These are phyloP conservation scores for Combretum micranthum DNA, from an alignment of 345 rosid species.

Conservation along the genomic window DNA sequence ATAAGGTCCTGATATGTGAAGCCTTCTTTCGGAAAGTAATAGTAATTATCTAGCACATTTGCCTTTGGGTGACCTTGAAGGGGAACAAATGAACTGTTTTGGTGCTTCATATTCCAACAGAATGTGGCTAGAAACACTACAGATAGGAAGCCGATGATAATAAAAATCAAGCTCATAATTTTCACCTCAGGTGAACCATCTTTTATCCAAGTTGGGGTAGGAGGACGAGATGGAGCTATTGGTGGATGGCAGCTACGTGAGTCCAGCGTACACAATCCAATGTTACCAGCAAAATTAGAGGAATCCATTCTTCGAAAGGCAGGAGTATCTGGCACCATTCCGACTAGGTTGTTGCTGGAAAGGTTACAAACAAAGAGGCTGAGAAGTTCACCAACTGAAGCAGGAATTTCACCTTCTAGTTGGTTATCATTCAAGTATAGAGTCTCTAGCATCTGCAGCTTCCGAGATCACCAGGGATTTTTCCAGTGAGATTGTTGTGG, in stretches of 20 bases:
- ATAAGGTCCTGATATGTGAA: constrained; percentile 60
- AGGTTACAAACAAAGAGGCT: constrained; percentile 78
- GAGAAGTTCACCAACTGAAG: constrained; percentile 51
- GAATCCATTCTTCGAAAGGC: constrained; percentile 58
- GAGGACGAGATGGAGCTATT: constrained; percentile 14
- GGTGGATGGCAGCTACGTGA: constrained; percentile 30
- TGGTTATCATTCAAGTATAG: constrained; percentile 67
- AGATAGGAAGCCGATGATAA: constrained; percentile 41
- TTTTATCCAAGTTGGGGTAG: constrained; percentile 28
- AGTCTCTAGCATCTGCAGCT: constrained; percentile 63
- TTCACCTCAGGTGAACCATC: constrained; percentile 28
- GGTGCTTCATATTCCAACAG: constrained; percentile 44
- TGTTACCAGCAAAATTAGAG: constrained; percentile 63
- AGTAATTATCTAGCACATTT: constrained; percentile 40
- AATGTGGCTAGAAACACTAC: constrained; percentile 37
- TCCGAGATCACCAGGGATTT: constrained; percentile 56
- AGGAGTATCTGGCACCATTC: constrained; percentile 50
- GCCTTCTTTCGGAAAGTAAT: constrained; percentile 71
- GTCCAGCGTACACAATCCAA: constrained; percentile 40
- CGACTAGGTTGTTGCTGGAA: constrained; percentile 66
- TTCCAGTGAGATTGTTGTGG: constrained; percentile 59
- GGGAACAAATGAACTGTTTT: constrained; percentile 33
- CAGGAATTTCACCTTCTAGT: constrained; percentile 65
- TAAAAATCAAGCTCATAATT: constrained; percentile 38
- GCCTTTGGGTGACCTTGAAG: constrained; percentile 35